Percentiles rank a stretch among this genome's conserved stretches.
Conservation (phyloP, 225 moss, liverwort and hornwort species). For the Thuidium tamariscinum region DNA sequence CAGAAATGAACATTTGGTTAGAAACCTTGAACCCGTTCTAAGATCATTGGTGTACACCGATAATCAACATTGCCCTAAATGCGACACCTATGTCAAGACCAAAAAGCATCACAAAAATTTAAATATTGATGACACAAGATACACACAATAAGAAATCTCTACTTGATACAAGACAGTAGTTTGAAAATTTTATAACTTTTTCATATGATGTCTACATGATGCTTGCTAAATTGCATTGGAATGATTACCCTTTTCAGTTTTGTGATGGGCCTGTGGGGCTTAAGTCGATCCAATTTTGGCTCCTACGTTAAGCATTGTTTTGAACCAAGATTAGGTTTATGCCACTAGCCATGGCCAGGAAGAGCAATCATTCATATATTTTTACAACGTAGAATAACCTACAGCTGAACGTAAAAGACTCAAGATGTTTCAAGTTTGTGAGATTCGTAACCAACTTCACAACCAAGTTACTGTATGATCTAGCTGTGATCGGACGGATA, state of each 20-base stretch:
- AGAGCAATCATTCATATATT: background rate
- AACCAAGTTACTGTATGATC: background rate
- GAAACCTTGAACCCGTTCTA: no score
- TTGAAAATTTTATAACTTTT: background rate
- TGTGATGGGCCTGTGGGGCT: background rate
- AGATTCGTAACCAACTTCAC: background rate
- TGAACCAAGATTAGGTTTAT: background rate
- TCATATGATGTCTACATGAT: background rate
- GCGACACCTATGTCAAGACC: fast-evolving
- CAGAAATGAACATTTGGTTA: no score
- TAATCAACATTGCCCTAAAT: background rate
- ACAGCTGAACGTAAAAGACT: background rate
- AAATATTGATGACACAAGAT: background rate
- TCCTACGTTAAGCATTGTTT: background rate
- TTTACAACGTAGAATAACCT: background rate
- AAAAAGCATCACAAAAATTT: fast-evolving
- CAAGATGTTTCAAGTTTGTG: background rate
- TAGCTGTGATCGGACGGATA: background rate
- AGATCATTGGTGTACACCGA: fast-evolving
- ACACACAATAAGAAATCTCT: background rate
- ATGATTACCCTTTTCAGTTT: no score
- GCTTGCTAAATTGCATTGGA: background rate
- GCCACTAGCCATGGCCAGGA: background rate
- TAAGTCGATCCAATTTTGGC: background rate
- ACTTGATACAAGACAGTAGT: no score